Evolutionary conservation across 148 eudicot species (phyloP), one percentile per base, ranked within the genome.

Genomic region (Drosera capensis): DNA sequence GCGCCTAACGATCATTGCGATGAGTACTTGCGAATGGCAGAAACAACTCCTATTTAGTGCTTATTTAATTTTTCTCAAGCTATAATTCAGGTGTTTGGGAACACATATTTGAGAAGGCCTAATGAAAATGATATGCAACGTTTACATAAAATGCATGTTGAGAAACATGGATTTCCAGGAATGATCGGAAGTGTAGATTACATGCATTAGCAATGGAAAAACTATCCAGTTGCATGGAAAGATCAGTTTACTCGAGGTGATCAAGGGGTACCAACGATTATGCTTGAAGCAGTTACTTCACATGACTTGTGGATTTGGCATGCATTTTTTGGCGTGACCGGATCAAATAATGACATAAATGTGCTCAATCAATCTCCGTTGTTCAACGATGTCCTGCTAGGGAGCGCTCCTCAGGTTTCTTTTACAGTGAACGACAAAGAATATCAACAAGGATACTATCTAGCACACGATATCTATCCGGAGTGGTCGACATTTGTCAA

Each of bases 101-200:
- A 7, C 12, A 17, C 20, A 5, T 20, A 44, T 13, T 44, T 44
- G 15, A 1, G 28, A 7, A 44, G 28, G 15, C 48, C 48, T 7
- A 45, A 20, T 45, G 0, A 9, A 20, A 21, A 3, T 2, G 48
- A 45, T 21, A 8, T 45, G 20, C 5, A 29, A 29, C 8, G 12
- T 7, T 29, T 29, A 29, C 12, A 5, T 7, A 2, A 45, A n/a
- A n/a, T 17, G 48, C 35, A 29, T 12, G 35, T 5, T 8, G 48
- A 45, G 48, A 0, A 12, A 20, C 21, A 20, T 25, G 40, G 25
- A 1, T 54, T 43, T 21, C 57, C 40, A 1, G 13, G 42, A 1
- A 54, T 54, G 49, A 1, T 43, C 20, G 58, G 58, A 5, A 54
- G 58, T 15, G 21, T 44, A 7, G 58, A 44, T 31, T 54, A 29